These are phyloP conservation scores for Meyerozyma carpophila DNA, from an alignment of 1,139 yeast species.

Conservation along the genomic window DNA sequence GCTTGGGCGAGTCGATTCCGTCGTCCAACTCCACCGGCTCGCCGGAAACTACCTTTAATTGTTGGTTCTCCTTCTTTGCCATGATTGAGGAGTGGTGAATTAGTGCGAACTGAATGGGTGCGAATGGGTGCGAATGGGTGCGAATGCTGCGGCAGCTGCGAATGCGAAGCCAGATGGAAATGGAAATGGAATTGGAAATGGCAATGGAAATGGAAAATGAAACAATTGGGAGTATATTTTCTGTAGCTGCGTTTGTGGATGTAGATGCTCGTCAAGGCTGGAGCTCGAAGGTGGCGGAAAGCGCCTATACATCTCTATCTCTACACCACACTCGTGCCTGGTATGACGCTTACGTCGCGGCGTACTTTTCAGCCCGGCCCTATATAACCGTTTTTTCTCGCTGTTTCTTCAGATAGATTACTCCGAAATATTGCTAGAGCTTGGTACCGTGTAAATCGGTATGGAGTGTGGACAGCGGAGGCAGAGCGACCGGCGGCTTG, in stretches of 20 bases:
- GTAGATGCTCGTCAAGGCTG: no score
- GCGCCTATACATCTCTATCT: no score
- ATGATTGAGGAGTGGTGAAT: conserved; percentile 3
- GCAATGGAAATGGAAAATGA: no score
- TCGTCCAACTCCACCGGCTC: conserved; percentile 28
- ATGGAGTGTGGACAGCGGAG: conserved; percentile 74
- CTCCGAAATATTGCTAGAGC: conserved; percentile 60
- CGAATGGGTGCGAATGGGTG: not conserved
- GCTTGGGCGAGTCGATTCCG: not conserved
- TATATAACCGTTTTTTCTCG: not conserved
- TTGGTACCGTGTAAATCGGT: conserved; percentile 39
- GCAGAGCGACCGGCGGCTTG: conserved; percentile 24
- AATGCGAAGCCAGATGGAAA: no score
- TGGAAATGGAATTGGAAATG: no score
- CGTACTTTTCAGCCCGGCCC: conserved; percentile 2
- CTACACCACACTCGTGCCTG: no score
- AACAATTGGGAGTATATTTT: no score
- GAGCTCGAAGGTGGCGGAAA: no score
- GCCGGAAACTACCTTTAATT: conserved; percentile 27
- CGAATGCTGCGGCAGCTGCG: no score
- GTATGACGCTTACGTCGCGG: not conserved
- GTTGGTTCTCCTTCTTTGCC: conserved; percentile 15
- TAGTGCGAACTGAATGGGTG: not conserved
- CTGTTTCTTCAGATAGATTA: conserved; percentile 8
- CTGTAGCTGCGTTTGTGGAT: no score